These are phyloP conservation scores for Schizothecium vesticola DNA, from an alignment of 495 filamentous ascomycete species.

Conservation along the genomic window DNA sequence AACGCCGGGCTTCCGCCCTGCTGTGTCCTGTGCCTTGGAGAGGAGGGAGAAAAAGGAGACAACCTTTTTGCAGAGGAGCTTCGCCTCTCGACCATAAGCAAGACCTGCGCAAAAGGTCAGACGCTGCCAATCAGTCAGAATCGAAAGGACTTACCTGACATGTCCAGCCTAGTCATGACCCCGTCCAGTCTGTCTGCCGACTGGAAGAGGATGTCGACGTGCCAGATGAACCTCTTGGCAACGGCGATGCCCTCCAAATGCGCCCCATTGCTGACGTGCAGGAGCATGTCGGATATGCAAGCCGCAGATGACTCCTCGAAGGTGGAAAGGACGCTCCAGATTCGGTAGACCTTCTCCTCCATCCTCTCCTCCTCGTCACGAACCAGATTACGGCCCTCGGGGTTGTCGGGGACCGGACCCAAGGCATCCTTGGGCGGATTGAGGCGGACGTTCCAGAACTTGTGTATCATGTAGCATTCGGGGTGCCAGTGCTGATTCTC, in stretches of 20 bases:
- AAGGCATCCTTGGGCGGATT: conserved; percentile 40
- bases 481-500: conserved; percentile 99
- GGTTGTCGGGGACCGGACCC: conserved; percentile 58
- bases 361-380: conserved; percentile 85
- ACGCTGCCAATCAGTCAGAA: background rate
- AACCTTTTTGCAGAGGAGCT: conserved; percentile 98
- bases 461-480: conserved; percentile 99
- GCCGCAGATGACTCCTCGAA: conserved; percentile 97
- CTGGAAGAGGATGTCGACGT: conserved; percentile 88
- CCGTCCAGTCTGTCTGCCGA: conserved; percentile 80
- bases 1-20: conserved; percentile 81
- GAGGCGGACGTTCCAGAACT: conserved; percentile 98
- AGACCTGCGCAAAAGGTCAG: conserved; percentile 51
- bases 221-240: conserved; percentile 94
- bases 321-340: conserved; percentile 94
- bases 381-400: conserved; percentile 68
- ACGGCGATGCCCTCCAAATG: conserved; percentile 93
- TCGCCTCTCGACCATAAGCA: conserved; percentile 89
- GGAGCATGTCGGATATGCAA: conserved; percentile 98
- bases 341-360: conserved; percentile 96
- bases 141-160: conserved; percentile 58
- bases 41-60: conserved; percentile 95
- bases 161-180: conserved; percentile 60
- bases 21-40: conserved; percentile 88
- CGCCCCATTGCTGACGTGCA: conserved; percentile 97